These are phyloP conservation scores for Fraxinus sp. DNA, from an alignment of 305 asterid species.

Conservation along the genomic window DNA sequence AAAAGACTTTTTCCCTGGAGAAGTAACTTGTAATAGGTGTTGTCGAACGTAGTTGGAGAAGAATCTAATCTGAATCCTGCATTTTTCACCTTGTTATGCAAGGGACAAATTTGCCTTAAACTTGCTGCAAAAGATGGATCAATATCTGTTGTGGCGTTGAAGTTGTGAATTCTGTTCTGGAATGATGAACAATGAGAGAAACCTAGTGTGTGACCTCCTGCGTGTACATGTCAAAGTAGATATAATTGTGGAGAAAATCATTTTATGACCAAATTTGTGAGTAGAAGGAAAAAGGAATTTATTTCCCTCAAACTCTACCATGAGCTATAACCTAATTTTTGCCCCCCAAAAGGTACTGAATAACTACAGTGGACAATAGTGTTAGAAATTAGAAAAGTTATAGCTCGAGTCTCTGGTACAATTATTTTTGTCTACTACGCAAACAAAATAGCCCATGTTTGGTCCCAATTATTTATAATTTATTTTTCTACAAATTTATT, in stretches of 20 bases:
- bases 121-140: conserved; percentile 40
- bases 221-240: background rate
- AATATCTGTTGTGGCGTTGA: conserved; percentile 30
- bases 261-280: too few relatives aligned
- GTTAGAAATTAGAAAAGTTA: too few relatives aligned
- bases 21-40: conserved; percentile 44
- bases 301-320: too few relatives aligned
- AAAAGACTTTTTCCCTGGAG: conserved; percentile 47
- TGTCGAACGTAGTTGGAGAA: conserved; percentile 46
- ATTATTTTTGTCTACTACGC: too few relatives aligned
- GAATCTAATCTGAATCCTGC: conserved; percentile 47
- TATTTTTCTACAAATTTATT: too few relatives aligned
- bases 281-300: too few relatives aligned
- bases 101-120: conserved; percentile 39
- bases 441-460: too few relatives aligned
- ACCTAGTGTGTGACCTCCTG: conserved; percentile 64
- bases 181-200: conserved; percentile 61
- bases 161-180: conserved; percentile 56
- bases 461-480: too few relatives aligned
- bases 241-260: background rate
- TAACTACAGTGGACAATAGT: too few relatives aligned
- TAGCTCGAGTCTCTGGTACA: too few relatives aligned
- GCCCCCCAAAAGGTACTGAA: too few relatives aligned
- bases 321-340: too few relatives aligned
- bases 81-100: conserved; percentile 41